These are phyloP conservation scores for Microbotryum violaceum DNA, from an alignment of 1,284 basidiomycete species.

Conservation along the genomic window DNA sequence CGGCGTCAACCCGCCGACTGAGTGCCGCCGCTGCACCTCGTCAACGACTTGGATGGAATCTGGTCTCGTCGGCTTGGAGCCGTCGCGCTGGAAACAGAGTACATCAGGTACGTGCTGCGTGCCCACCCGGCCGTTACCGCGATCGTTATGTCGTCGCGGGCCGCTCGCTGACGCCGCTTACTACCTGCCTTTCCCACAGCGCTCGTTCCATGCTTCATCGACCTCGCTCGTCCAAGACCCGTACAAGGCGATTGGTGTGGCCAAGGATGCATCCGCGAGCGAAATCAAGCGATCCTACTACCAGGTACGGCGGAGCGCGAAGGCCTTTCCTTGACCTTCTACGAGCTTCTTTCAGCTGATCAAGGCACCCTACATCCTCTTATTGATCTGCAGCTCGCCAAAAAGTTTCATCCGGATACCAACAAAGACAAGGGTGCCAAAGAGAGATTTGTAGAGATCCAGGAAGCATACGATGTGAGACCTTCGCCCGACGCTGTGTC, in stretches of 20 bases:
- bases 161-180: too few relatives aligned
- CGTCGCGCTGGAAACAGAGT: too few relatives aligned
- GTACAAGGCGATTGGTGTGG: constrained; percentile 82
- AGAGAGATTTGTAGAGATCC: constrained; percentile 93
- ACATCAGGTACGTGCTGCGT: too few relatives aligned
- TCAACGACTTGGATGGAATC: too few relatives aligned
- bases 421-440: constrained; percentile 87
- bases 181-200: constrained; percentile 1
- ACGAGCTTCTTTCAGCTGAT: neutral
- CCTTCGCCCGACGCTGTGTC: too few relatives aligned
- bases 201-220: constrained; percentile 9
- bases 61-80: too few relatives aligned
- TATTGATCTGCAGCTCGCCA: constrained; percentile 62
- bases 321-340: constrained; percentile 14
- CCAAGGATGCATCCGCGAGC: constrained; percentile 67
- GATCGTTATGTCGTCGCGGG: too few relatives aligned
- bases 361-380: neutral
- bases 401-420: constrained; percentile 96
- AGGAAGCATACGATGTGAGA: constrained; percentile 90
- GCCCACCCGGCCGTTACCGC: too few relatives aligned
- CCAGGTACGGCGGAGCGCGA: constrained; percentile 51
- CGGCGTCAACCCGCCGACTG: too few relatives aligned
- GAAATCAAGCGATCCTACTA: constrained; percentile 99
- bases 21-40: too few relatives aligned
- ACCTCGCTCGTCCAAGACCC: constrained; percentile 63